phyloP scores from a whole-genome alignment of 2,329 filamentous ascomycete species.

The Aspergillus hortae region DNA sequence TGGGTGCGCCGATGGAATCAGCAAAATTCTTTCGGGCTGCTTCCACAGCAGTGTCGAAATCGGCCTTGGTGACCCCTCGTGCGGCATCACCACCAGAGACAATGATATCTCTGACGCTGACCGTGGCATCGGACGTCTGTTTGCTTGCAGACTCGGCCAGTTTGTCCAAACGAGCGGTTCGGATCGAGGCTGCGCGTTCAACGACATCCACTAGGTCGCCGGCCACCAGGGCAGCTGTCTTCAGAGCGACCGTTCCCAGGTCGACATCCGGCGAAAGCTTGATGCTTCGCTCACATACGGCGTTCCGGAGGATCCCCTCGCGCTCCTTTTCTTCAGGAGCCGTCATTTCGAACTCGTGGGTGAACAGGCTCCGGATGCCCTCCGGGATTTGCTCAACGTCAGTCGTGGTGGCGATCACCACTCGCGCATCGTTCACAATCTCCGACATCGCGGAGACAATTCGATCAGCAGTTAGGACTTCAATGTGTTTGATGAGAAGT shows the following conservation, averaged over 20 bases:
- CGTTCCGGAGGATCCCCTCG: conserved; percentile 77
- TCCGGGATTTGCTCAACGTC: conserved; percentile 94
- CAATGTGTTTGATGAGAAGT: conserved; percentile 82
- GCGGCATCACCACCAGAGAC: conserved; percentile 79
- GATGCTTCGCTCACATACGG: conserved; percentile 72
- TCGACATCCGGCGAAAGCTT: conserved; percentile 81
- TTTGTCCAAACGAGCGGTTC: conserved; percentile 69
- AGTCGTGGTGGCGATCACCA: conserved; percentile 89
- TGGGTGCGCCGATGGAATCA: conserved; percentile 92
- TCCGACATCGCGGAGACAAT: conserved; percentile 84
- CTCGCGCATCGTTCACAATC: conserved; percentile 72
- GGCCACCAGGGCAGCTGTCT: conserved; percentile 92
- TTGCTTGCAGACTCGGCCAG: conserved; percentile 52
- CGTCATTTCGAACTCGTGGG: conserved; percentile 88
- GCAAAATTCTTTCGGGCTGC: conserved; percentile 97
- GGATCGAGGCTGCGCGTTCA: conserved; percentile 78
- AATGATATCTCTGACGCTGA: conserved; percentile 79
- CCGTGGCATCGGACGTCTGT: conserved; percentile 22
- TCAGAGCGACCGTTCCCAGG: conserved; percentile 78
- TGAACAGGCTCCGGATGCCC: conserved; percentile 84
- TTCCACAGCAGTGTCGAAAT: conserved; percentile 92
- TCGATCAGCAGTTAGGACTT: conserved; percentile 84
- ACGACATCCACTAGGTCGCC: conserved; percentile 93
- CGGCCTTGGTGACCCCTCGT: conserved; percentile 71
- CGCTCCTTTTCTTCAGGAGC: conserved; percentile 90